Conservation (phyloP, 2,329 filamentous ascomycete genomes). For the Calonectria honghensis region DNA sequence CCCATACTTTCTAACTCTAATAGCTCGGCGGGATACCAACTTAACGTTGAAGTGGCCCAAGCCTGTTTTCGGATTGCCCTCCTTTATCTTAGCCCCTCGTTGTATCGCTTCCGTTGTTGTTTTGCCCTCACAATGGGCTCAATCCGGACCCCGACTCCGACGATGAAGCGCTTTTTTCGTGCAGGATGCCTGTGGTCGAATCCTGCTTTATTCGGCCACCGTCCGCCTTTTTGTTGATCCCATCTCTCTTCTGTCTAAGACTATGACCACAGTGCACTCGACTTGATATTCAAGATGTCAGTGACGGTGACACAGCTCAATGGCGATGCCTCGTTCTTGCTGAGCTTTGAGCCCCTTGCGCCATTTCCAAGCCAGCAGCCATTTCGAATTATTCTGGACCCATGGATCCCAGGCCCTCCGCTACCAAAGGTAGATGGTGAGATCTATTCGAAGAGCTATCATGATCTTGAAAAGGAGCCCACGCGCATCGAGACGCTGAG, state of each 20-base stretch:
- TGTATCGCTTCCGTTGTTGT: conserved; percentile 15
- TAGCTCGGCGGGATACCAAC: conserved; percentile 23
- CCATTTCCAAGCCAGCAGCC: conserved; percentile 58
- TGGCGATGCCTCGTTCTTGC: conserved; percentile 78
- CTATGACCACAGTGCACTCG: neutral
- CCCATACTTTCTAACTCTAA: conserved; percentile 22
- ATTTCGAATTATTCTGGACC: conserved; percentile 83
- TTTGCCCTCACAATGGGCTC: conserved; percentile 1
- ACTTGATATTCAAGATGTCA: conserved; percentile 68
- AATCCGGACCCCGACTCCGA: conserved; percentile 9
- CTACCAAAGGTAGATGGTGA: conserved; percentile 75
- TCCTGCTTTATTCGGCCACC: neutral
- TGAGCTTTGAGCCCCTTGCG: conserved; percentile 76
- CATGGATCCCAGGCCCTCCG: conserved; percentile 77
- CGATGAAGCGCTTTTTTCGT: neutral
- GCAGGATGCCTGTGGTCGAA: neutral
- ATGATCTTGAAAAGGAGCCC: conserved; percentile 73
- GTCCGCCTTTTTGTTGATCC: neutral
- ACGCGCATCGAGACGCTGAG: conserved; percentile 73
- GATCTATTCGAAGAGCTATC: conserved; percentile 29
- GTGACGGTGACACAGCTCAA: conserved; percentile 79
- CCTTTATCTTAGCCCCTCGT: conserved; percentile 5
- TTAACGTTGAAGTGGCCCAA: conserved; percentile 19
- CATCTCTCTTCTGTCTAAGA: neutral
- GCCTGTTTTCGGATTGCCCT: conserved; percentile 28